These are phyloP conservation scores for Fraxinus pennsylvanica DNA, from an alignment of 257 asterid species.

Conservation along the genomic window DNA sequence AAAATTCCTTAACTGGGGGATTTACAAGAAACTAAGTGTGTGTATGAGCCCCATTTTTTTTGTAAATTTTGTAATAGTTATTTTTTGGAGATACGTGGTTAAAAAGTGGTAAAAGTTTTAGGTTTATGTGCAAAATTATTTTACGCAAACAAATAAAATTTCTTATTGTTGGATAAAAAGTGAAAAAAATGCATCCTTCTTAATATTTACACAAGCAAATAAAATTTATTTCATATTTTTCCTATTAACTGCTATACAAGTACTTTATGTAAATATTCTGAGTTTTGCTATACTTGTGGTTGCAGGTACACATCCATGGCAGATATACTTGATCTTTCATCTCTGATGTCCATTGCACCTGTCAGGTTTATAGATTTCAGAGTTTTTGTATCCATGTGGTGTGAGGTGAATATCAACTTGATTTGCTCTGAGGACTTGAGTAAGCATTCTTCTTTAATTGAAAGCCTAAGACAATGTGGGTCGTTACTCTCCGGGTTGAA, in stretches of 20 bases:
- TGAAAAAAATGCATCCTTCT: background rate
- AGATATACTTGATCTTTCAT: slow-evolving; percentile 67
- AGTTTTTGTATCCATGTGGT: slow-evolving; percentile 66
- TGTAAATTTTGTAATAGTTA: too few relatives aligned
- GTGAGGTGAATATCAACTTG: slow-evolving; percentile 55
- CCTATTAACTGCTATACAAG: background rate
- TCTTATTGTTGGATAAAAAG: background rate
- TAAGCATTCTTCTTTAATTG: slow-evolving; percentile 30
- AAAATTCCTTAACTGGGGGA: background rate
- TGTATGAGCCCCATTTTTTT: too few relatives aligned
- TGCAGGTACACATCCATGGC: slow-evolving; percentile 88
- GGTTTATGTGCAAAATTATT: too few relatives aligned
- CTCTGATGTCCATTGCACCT: slow-evolving; percentile 48
- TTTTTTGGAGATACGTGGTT: too few relatives aligned
- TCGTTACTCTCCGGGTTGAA: slow-evolving; percentile 61
- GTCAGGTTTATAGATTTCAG: slow-evolving; percentile 73
- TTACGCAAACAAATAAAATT: too few relatives aligned
- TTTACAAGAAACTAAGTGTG: background rate
- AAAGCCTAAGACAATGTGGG: slow-evolving; percentile 68
- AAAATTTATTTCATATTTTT: slow-evolving; percentile 7
- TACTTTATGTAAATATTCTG: slow-evolving; percentile 6
- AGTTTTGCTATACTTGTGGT: slow-evolving; percentile 16
- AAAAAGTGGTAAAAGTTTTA: too few relatives aligned
- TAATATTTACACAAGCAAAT: background rate
- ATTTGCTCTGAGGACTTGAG: slow-evolving; percentile 42